Base-by-base conservation (phyloP, 164 flowering plant species). In the Warburgia ugandensis region DNA sequence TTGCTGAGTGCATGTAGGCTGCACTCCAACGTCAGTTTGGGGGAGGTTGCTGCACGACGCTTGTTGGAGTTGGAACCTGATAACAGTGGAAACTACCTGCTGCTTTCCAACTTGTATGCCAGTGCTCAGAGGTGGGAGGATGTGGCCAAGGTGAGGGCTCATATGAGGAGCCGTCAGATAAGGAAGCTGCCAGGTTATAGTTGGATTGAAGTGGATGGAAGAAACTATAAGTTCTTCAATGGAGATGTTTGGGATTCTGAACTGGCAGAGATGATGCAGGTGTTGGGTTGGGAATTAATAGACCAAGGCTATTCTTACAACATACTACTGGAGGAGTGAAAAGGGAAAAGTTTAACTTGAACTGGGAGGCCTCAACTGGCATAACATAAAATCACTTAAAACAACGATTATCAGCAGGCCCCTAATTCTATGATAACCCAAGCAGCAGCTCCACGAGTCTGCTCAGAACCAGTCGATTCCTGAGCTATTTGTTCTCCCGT, bases 91-190 rank as follows among this genome's bases (percentile, higher is more conserved):
- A 63, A 63, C 33, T 56, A 56, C 39, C 35, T 51, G 31, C 45
- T 62, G 45, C 66, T 62, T 50, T 55, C 66, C 1, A 55, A 55
- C 29, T 55, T 49, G 8, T 55, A 62, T 55, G 60, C 66, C 14
- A 62, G 50, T 45, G 55, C 60, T 40, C 33, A 42, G 16, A 41
- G 44, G 38, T 61, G 65, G 65, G 48, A 61, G 33, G 36, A 33
- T 2, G 48, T 49, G n/a, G 55, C 38, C 10, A 41, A 28, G 54
- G 56, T 55, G 29, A 33, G 60, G 29, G 45, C 37, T n/a, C 36
- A 42, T 25, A 62, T 62, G 66, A 62, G 50, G 45, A 43, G 33
- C 7, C 22, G 43, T 23, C 36, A 53, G 35, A 45, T 45, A 25
- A 56, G 33, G 42, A 63, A 63, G 30, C 47, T 52, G 26, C 61